Base-by-base conservation (phyloP, 768 basidiomycete genomes). In the Candolleomyces eurysporus region DNA sequence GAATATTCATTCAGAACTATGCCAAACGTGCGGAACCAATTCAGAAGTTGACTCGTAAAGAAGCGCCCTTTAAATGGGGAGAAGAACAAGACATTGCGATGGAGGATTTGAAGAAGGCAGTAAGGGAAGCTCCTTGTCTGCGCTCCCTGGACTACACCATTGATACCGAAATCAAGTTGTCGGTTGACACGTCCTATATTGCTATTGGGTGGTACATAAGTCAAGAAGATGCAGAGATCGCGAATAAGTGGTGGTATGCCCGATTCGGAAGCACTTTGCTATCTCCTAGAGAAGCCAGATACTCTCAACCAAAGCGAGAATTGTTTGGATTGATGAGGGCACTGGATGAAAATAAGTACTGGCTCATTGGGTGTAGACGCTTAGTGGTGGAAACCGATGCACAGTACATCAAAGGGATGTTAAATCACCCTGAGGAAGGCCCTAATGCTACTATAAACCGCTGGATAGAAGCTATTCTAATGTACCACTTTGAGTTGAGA, bases 201-300 rank as follows among this genome's bases (percentile, higher is more conserved):
- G 26, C 26, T 26, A 26, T 26, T 2, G 26, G 26, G 2, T 26
- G 26, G 26, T 26, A 26, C 26, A 26, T 26, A 26, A 26, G 26
- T 4, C 26, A 26, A 26, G 2, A 26, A 26, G 26, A 26, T 26
- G 26, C 26, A 4, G 26, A 26, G 4, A 4, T 2, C 4, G 26
- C 26, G 2, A 26, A 26, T 2, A 26, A 26, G 26, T 26, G 26
- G 26, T 26, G 26, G 26, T 26, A 26, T 4, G 26, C 26, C 26
- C 26, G 26, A 26, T 26, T 26, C 26, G 68, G 76, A 0, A 81
- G 76, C 0, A 75, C 80, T 1, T 66, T 71, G 0, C 69, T 78
- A n/a, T 79, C 78, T 31, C 69, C 71, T 0, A 62, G 68, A 0
- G 71, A 76, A 61, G 30, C 67, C 0, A 51, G 65, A 0, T 75